Conservation (phyloP, 176 grass and related monocot genomes). For the Oryza nivara region DNA sequence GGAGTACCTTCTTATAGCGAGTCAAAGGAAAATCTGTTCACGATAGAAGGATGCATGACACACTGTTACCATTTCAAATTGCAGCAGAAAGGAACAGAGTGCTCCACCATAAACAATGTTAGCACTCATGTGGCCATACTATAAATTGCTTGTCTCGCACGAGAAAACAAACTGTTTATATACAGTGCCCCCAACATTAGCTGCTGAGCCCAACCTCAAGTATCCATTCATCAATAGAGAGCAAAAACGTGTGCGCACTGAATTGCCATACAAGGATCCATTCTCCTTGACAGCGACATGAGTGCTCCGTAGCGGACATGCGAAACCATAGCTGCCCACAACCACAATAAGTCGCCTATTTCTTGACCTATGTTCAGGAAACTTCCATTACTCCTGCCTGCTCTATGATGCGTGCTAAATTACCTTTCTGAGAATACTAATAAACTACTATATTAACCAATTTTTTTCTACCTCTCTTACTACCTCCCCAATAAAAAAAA, state of each 20-base stretch:
- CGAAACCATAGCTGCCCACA: background rate
- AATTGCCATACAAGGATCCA: background rate
- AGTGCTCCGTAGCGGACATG: background rate
- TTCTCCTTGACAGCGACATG: constrained; percentile 31
- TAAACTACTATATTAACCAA: background rate
- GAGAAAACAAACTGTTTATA: constrained; percentile 22
- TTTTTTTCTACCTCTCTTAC: background rate
- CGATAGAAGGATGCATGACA: background rate
- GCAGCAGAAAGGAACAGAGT: background rate
- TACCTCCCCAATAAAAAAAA: background rate
- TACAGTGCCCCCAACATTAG: background rate
- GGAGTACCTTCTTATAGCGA: background rate
- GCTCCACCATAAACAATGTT: background rate
- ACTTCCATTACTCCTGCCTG: background rate
- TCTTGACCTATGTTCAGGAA: constrained; percentile 32
- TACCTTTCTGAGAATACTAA: background rate
- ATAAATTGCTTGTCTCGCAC: constrained; percentile 25
- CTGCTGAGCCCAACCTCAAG: background rate
- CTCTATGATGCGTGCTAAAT: background rate
- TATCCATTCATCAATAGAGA: background rate
- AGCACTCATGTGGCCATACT: background rate
- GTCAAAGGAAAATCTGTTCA: background rate
- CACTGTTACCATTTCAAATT: background rate
- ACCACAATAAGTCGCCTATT: background rate
- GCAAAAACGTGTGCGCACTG: constrained; percentile 1